phyloP scores from a whole-genome alignment of 768 basidiomycete species.

The Boletus subparvulus region DNA sequence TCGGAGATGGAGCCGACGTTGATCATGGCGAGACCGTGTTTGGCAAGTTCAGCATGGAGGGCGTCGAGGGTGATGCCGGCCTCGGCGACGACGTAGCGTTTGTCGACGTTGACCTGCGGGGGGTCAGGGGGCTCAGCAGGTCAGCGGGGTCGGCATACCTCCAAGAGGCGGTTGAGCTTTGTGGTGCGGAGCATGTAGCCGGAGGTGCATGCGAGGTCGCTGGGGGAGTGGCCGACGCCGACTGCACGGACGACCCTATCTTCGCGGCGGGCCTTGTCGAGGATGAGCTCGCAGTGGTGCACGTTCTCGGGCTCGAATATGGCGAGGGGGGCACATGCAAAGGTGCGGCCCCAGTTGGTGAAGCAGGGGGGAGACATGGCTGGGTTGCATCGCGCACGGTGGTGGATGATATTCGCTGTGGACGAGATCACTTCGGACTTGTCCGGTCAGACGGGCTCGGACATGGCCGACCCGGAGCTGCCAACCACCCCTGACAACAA shows the following conservation, averaged over 20 bases:
- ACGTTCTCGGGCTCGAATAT: slow-evolving; percentile 76
- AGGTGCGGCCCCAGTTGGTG: slow-evolving; percentile 87
- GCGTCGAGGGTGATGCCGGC: slow-evolving; percentile 76
- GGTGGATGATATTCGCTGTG: too few species aligned
- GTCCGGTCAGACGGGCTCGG: slow-evolving; percentile 2
- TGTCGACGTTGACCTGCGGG: slow-evolving; percentile 65
- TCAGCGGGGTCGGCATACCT: slow-evolving; percentile 52
- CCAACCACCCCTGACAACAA: slow-evolving; percentile 6
- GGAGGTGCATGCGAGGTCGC: slow-evolving; percentile 87
- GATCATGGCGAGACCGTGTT: slow-evolving; percentile 76
- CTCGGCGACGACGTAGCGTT: slow-evolving; percentile 66
- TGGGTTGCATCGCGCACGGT: too few species aligned
- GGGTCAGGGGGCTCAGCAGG: not conserved
- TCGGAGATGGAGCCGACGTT: slow-evolving; percentile 97
- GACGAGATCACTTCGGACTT: not conserved
- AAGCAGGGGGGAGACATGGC: slow-evolving; percentile 41
- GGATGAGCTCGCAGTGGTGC: slow-evolving; percentile 66
- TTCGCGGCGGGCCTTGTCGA: slow-evolving; percentile 80
- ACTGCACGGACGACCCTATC: slow-evolving; percentile 72
- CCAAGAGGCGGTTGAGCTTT: slow-evolving; percentile 66
- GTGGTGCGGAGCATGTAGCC: slow-evolving; percentile 84
- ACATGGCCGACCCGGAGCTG: not conserved
- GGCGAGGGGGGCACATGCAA: slow-evolving; percentile 61
- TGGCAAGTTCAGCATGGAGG: slow-evolving; percentile 67
- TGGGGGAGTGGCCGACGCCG: slow-evolving; percentile 91